phyloP scores from a whole-genome alignment of 2,329 filamentous ascomycete genomes.

The Colletotrichum sp. region DNA sequence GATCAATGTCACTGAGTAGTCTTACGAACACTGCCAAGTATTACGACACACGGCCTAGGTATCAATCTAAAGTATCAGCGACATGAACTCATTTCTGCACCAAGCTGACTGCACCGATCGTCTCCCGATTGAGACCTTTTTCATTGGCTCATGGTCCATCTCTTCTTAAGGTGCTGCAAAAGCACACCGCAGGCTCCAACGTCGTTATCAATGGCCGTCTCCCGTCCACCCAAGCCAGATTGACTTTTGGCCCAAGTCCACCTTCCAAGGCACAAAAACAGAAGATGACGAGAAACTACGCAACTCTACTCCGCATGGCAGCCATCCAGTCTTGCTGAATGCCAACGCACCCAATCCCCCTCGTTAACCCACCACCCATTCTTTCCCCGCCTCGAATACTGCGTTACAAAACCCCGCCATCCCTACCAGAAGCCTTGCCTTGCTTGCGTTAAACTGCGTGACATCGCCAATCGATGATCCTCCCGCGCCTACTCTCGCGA shows the following conservation, averaged over 20 bases:
- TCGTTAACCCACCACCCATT: not conserved
- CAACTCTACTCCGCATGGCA: not conserved
- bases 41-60: not conserved
- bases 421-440: not conserved
- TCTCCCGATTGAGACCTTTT: not conserved
- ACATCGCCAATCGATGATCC: not conserved
- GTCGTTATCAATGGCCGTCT: not conserved
- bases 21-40: not conserved
- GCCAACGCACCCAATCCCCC: not conserved
- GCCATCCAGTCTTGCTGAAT: not conserved
- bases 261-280: not conserved
- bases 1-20: not conserved
- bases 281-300: not conserved
- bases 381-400: not conserved
- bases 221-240: not conserved
- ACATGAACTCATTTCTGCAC: fast-evolving
- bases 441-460: not conserved
- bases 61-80: not conserved
- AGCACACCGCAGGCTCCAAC: not conserved
- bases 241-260: not conserved
- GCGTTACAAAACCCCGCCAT: not conserved
- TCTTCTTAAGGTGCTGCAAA: not conserved
- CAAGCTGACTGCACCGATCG: not conserved
- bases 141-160: not conserved
- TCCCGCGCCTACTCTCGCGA: not conserved